phyloP scores from a whole-genome alignment of 1,139 yeast species.

The Yamadazyma atlantica region DNA sequence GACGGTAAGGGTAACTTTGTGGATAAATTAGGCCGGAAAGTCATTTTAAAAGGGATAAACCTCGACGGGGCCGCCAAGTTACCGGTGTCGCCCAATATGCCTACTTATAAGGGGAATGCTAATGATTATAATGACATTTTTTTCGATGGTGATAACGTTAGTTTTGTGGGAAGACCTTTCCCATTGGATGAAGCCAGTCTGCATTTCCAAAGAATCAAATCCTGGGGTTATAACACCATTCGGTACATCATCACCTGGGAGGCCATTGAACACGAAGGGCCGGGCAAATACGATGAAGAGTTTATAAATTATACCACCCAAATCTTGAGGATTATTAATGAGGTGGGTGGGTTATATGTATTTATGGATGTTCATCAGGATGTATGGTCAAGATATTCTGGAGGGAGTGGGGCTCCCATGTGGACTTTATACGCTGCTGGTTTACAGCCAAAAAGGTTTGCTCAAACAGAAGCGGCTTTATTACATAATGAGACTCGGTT shows the following conservation, averaged over 20 bases:
- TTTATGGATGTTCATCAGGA: conserved; percentile 92
- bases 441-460: conserved; percentile 69
- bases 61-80: conserved; percentile 74
- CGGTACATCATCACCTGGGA: conserved; percentile 88
- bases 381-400: conserved; percentile 86
- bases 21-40: conserved; percentile 58
- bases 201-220: conserved; percentile 69
- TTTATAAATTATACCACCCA: conserved; percentile 70
- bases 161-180: conserved; percentile 83
- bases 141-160: conserved; percentile 67
- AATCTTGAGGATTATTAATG: conserved; percentile 56
- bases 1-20: conserved; percentile 55
- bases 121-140: conserved; percentile 48
- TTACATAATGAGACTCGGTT: conserved; percentile 56
- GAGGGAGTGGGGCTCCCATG: conserved; percentile 96
- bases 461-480: conserved; percentile 69
- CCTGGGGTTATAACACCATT: conserved; percentile 80
- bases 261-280: conserved; percentile 86
- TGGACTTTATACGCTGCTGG: conserved; percentile 98
- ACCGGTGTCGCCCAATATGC: conserved; percentile 59
- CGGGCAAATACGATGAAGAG: conserved; percentile 77
- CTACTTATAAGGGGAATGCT: conserved; percentile 50
- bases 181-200: conserved; percentile 67
- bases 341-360: conserved; percentile 75
- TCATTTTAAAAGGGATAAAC: conserved; percentile 78